phyloP scores from a whole-genome alignment of 176 grass and related monocot genomes.

The Oryza meyeriana region DNA sequence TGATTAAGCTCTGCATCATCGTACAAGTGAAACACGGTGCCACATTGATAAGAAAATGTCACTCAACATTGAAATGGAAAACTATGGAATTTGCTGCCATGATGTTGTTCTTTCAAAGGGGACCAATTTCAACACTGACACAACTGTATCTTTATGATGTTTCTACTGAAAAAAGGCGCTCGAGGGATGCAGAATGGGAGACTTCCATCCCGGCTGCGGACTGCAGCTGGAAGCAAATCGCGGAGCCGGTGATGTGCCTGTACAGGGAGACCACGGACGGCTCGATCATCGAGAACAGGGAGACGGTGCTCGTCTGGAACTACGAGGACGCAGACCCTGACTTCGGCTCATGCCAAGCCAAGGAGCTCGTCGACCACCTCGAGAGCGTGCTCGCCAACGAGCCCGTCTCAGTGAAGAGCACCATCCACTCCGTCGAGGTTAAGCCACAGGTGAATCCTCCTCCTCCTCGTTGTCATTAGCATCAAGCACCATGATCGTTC shows the following conservation, averaged over 20 bases:
- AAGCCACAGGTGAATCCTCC: constrained; percentile 69
- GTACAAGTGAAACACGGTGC: neutral
- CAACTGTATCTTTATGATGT: neutral
- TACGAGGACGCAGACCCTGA: constrained; percentile 91
- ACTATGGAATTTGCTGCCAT: neutral
- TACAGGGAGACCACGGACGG: constrained; percentile 92
- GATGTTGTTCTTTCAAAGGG: neutral
- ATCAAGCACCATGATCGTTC: neutral
- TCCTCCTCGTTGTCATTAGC: neutral
- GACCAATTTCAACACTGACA: neutral
- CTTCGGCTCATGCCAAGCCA: constrained; percentile 94
- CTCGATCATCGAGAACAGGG: constrained; percentile 75
- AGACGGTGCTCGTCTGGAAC: constrained; percentile 80
- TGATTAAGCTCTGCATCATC: neutral
- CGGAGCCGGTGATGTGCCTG: constrained; percentile 72
- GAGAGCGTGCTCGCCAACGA: constrained; percentile 80
- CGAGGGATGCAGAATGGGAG: constrained; percentile 70
- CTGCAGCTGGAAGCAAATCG: constrained; percentile 89
- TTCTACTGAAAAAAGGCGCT: constrained; percentile 37
- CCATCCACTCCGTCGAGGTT: constrained; percentile 59
- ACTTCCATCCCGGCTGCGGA: constrained; percentile 56
- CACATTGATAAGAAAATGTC: neutral
- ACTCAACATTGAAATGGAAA: neutral
- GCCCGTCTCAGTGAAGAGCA: constrained; percentile 84
- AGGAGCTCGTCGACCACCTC: constrained; percentile 88